Evolutionary conservation across 345 rosid species (phyloP), one percentile per base, ranked within the genome.

Genomic region (Citrus mangshanensis): DNA sequence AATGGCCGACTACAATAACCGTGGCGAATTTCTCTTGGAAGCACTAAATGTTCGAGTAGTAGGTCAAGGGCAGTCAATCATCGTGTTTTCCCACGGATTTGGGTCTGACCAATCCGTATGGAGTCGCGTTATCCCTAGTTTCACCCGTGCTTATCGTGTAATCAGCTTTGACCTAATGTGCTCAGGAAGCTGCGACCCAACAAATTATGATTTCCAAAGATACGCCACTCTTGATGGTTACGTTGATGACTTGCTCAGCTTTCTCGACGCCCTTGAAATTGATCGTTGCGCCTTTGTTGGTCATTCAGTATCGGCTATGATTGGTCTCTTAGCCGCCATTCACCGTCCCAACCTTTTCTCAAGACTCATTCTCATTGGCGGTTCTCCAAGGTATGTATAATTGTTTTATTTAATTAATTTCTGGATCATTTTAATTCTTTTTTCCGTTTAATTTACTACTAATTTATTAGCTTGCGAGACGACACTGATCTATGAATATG

Each of bases 51-150:
- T 87, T 27, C 88, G 89, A 2, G 88, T 88, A 3, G 85, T 82
- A 9, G 97, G 97, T n/a, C 70, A 90, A 61, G 93, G 96, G 37
- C 90, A 89, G 38, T 85, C 74, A 82, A 54, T 84, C 83, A 78
- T 91, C 21, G 89, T 95, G 19, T 72, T 91, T 5, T 92, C 95
- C 9, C 98, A 95, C 65, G 95, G 98, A 7, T 77, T 91, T 81
- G 97, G 98, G 19, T 89, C 96, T 0, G 97, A 95, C 82, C 98
- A 95, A 61, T 90, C 92, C 0, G 92, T 90, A 1, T 95, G 98
- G 97, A 90, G 89, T 40, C 85, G 88, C 22, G 86, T 95, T 74
- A 88, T 95, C 62, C 98, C 93, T 1, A 81, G 56, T 66, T 87
- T 95, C 80, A 76, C 88, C 0, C 87, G 40, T 5, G 4, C 68